phyloP scores from a whole-genome alignment of 2,329 filamentous ascomycete species.

The Aureobasidium subglaciale region DNA sequence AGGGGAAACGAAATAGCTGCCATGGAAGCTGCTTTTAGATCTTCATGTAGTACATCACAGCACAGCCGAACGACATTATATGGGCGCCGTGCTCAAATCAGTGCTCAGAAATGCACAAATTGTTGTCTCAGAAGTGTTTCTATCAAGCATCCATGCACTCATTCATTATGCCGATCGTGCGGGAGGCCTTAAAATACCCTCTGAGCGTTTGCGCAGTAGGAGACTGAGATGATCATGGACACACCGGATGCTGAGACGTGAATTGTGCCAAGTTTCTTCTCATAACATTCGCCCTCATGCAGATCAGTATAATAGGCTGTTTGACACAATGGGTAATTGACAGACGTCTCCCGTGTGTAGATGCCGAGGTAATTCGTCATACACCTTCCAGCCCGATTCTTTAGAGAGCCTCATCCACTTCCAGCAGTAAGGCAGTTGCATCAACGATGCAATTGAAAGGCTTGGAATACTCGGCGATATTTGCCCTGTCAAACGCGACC shows the following conservation, averaged over 20 bases:
- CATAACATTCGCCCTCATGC: neutral
- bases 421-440: neutral
- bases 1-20: too few relatives aligned
- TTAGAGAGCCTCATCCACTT: neutral
- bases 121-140: neutral
- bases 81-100: neutral
- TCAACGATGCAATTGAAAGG: neutral
- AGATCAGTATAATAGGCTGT: neutral
- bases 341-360: neutral
- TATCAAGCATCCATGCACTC: too few relatives aligned
- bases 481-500: neutral
- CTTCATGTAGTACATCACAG: neutral
- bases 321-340: neutral
- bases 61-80: neutral
- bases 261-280: too few relatives aligned
- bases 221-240: neutral
- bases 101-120: neutral
- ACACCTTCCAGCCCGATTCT: neutral
- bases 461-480: neutral
- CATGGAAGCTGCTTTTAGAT: neutral
- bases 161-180: neutral
- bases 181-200: neutral
- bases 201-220: neutral
- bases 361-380: neutral
- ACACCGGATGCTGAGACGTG: too few relatives aligned